Evolutionary conservation across 2,329 filamentous ascomycete species (phyloP).

Genomic region (Domatiomyces catenatus): DNA sequence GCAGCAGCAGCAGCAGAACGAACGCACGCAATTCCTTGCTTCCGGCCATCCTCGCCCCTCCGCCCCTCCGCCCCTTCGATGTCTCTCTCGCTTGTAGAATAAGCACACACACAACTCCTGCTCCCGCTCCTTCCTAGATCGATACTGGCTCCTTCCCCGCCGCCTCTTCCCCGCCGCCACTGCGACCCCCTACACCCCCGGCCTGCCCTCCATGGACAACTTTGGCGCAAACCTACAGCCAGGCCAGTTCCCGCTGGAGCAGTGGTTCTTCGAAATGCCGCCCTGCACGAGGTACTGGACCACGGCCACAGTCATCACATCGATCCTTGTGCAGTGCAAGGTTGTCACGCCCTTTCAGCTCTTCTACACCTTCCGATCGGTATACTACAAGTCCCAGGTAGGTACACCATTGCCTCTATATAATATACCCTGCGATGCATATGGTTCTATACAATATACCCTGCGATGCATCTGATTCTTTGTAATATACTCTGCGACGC

Average conservation of each 20-base stretch:
- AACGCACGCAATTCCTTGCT: too few relatives aligned
- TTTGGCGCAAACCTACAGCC: conserved; percentile 27
- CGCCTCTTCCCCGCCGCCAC: not conserved
- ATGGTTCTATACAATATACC: not conserved
- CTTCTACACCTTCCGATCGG: conserved; percentile 88
- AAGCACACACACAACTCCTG: too few relatives aligned
- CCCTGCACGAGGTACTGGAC: conserved; percentile 96
- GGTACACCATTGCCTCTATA: conserved; percentile 17
- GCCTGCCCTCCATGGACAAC: conserved; percentile 3
- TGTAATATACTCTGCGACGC: not conserved
- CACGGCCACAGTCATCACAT: conserved; percentile 73
- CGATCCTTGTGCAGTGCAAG: conserved; percentile 80
- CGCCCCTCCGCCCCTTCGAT: too few relatives aligned
- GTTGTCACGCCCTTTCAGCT: conserved; percentile 87
- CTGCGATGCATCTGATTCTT: not conserved
- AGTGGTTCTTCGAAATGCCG: conserved; percentile 99
- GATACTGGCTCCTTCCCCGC: too few relatives aligned
- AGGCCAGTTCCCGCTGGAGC: conserved; percentile 64
- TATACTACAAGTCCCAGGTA: conserved; percentile 86
- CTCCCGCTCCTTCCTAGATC: too few relatives aligned
- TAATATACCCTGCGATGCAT: not conserved
- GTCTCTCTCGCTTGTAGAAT: too few relatives aligned
- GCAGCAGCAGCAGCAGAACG: too few relatives aligned
- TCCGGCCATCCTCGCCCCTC: too few relatives aligned
- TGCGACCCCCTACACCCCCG: not conserved